Base-by-base conservation (phyloP, 164 flowering plant genomes). In the Tetrastigma voinierianum region DNA sequence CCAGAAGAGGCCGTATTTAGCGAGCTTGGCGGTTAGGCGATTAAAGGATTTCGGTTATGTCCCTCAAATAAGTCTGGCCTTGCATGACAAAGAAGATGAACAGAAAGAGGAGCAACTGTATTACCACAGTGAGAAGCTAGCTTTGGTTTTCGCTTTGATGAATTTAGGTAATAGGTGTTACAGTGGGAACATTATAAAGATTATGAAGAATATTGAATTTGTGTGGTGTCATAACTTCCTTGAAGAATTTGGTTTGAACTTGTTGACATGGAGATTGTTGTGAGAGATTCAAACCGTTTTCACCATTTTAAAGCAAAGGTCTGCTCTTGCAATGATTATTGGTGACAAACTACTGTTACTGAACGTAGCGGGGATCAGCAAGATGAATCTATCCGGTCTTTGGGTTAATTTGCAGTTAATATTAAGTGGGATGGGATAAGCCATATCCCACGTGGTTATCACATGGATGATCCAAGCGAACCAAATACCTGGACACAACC, bases 101-200 rank as follows among this genome's bases (percentile, higher is more conserved):
- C 88, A 89, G 40, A 89, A 87, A 70, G 86, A 86, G 71, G 86
- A n/a, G 73, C 86, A 82, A 61, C 57, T 91, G 64, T 81, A 73
- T 70, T 72, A 78, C 70, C 95, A 91, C 72, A 87, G 97, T 64
- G 97, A 91, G 83, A 91, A 89, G 77, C 76, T 91, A 47, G 95
- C 97, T 40, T 74, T 91, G 78, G 89, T 67, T 1, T 91, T 81
- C 78, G 83, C 83, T 15, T 32, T 84, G 65, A 81, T 83, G 84
- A 80, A 66, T 74, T 64, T 55, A 48, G 67, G 62, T 54, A 59
- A 53, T 17, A 51, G 63, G 15, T 0, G 10, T 56, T 24, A 43
- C 57, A 51, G 55, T 45, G 51, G 65, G 10, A 55, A 60, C 45
- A 62, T 47, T 16, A 80, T 87, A 57, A 83, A 70, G 62, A 87